These are phyloP conservation scores for Silene latifolia DNA, from an alignment of 148 eudicot species.

Conservation along the genomic window DNA sequence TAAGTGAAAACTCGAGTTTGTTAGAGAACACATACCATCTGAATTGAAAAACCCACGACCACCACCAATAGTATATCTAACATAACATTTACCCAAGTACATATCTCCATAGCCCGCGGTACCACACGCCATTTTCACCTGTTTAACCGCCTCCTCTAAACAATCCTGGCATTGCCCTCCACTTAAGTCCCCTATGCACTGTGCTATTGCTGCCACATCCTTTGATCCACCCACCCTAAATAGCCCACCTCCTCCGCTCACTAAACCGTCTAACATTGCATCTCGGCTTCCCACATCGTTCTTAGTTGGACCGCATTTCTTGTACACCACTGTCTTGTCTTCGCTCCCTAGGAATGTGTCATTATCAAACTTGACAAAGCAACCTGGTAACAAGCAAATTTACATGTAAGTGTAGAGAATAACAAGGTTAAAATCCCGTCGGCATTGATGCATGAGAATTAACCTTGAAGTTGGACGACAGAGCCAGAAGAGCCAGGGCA, in stretches of 20 bases:
- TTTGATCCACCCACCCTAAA: conserved; percentile 47
- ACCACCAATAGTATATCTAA: conserved; percentile 38
- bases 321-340: conserved; percentile 43
- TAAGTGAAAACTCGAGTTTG: not conserved
- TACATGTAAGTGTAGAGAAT: not conserved
- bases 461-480: conserved; percentile 38
- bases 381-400: conserved; percentile 12
- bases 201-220: conserved; percentile 45
- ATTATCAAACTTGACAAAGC: conserved; percentile 49
- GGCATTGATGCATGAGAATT: too few species aligned
- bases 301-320: conserved; percentile 41
- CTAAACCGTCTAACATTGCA: conserved; percentile 35
- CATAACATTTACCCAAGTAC: conserved; percentile 57
- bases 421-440: too few species aligned
- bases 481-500: conserved; percentile 46
- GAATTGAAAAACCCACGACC: conserved; percentile 24
- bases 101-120: conserved; percentile 37
- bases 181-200: conserved; percentile 56
- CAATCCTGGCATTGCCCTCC: conserved; percentile 50
- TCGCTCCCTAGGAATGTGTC: conserved; percentile 42
- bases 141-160: conserved; percentile 33
- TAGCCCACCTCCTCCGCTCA: conserved; percentile 21
- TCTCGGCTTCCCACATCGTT: conserved; percentile 31
- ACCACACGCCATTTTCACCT: conserved; percentile 44
- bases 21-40: conserved; percentile 22